These are phyloP conservation scores for Dioscorea zingiberensis DNA, from an alignment of 106 monocot species.

Conservation along the genomic window DNA sequence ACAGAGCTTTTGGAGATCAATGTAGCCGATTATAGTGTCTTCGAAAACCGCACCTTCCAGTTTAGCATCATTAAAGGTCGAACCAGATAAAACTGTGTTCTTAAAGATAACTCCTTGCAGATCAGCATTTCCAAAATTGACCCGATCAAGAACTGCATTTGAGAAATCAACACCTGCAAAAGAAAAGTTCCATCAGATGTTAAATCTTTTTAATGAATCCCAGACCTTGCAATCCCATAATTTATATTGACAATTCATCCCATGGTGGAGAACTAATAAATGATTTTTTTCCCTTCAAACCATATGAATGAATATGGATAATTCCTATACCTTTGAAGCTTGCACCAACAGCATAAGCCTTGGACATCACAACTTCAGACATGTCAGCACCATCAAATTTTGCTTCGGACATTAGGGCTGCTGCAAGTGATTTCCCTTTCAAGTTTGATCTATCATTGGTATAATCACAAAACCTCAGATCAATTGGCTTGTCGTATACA, in stretches of 20 bases:
- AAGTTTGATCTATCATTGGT: constrained; percentile 80
- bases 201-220: too few species aligned
- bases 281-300: too few species aligned
- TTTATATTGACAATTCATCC: too few species aligned
- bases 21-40: constrained; percentile 91
- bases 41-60: constrained; percentile 63
- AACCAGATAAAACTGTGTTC: constrained; percentile 80
- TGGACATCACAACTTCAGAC: constrained; percentile 95
- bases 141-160: constrained; percentile 85
- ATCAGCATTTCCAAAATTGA: constrained; percentile 75
- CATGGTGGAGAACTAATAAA: too few species aligned
- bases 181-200: too few species aligned
- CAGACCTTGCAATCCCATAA: too few species aligned
- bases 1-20: constrained; percentile 92
- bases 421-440: constrained; percentile 87
- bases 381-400: constrained; percentile 97
- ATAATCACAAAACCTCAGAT: constrained; percentile 93
- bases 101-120: constrained; percentile 77
- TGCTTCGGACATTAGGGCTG: constrained; percentile 88
- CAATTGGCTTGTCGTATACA: constrained; percentile 87
- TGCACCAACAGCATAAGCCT: constrained; percentile 94
- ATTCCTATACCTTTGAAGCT: constrained; percentile 83
- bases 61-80: constrained; percentile 67
- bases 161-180: constrained; percentile 77
- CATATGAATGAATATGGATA: not conserved